Conservation (phyloP, 176 grass and related monocot species). For the Panicum miliaceum region DNA sequence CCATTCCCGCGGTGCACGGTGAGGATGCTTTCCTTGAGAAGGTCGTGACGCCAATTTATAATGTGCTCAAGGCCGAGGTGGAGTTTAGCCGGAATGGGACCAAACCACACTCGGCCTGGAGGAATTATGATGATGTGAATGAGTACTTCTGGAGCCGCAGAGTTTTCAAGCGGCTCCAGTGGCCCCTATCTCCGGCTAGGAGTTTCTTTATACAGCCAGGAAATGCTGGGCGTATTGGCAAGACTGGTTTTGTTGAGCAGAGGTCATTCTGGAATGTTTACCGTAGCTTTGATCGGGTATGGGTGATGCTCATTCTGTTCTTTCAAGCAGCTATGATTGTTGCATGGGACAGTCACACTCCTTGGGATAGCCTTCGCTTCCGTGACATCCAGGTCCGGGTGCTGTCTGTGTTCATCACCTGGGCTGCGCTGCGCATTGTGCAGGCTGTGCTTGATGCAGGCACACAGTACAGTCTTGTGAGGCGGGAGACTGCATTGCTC, state of each 20-base stretch:
- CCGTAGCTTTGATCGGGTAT: conserved; percentile 89
- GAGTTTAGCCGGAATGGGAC: conserved; percentile 66
- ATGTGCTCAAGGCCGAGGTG: conserved; percentile 60
- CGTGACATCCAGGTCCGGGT: conserved; percentile 76
- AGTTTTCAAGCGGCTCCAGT: conserved; percentile 69
- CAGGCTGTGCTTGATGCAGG: conserved; percentile 83
- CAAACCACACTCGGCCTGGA: conserved; percentile 85
- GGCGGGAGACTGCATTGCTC: conserved; percentile 57
- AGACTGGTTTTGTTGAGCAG: conserved; percentile 96
- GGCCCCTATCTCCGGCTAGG: conserved; percentile 62
- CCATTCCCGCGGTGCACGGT: conserved; percentile 59
- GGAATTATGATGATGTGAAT: conserved; percentile 96
- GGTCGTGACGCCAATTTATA: conserved; percentile 83
- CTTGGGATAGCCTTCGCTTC: conserved; percentile 69
- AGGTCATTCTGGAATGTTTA: conserved; percentile 96
- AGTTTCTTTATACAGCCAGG: conserved; percentile 62
- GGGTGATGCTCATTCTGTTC: conserved; percentile 89
- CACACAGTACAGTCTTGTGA: conserved; percentile 85
- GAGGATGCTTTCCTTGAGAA: conserved; percentile 73
- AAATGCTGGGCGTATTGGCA: conserved; percentile 60
- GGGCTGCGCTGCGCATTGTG: conserved; percentile 79
- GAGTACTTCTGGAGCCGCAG: conserved; percentile 90
- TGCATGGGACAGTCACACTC: conserved; percentile 65
- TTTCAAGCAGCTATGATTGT: conserved; percentile 85
- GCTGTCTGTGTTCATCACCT: conserved; percentile 92